A percentile compares a stretch with the other conserved stretches of the same genome.
Conservation (phyloP, 371 early-diverging fungal species). For the Mortierella sp. region DNA sequence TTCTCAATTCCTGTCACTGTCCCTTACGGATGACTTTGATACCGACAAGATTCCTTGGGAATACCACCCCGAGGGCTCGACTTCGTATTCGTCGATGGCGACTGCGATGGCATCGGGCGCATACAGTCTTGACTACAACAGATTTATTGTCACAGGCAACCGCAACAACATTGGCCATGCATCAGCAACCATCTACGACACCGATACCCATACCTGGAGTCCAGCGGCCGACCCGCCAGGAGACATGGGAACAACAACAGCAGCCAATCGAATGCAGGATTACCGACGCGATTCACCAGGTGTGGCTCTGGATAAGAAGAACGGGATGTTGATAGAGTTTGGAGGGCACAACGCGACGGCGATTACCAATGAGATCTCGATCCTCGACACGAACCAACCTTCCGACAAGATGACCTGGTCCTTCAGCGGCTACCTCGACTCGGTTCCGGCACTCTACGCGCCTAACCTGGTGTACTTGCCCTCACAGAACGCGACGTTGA, state of each 20-base stretch:
- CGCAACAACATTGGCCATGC: constrained; percentile 30
- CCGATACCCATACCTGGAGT: constrained; percentile 13
- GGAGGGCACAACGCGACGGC: constrained; percentile 30
- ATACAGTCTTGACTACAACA: constrained; percentile 19
- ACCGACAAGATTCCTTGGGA: constrained; percentile 36
- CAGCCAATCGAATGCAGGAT: constrained; percentile 9
- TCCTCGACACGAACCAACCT: constrained; percentile 19
- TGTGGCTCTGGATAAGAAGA: constrained; percentile 22
- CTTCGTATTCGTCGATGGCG: constrained; percentile 1
- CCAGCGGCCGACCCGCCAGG: constrained; percentile 27
- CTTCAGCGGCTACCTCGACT: constrained; percentile 16
- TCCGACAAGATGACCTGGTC: constrained; percentile 22
- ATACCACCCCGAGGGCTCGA: constrained; percentile 13
- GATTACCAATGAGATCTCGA: constrained; percentile 25
- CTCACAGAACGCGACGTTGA: constrained; percentile 15
- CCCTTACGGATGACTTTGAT: constrained; percentile 27
- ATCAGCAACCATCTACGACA: constrained; percentile 31
- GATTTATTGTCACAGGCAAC: constrained; percentile 36
- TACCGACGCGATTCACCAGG: constrained; percentile 32
- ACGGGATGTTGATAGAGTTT: constrained; percentile 30
- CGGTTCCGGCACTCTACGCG: constrained; percentile 34
- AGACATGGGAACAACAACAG: background rate
- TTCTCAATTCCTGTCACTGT: constrained; percentile 32
- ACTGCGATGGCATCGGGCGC: constrained; percentile 32
- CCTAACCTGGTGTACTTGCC: constrained; percentile 32